Evolutionary conservation across 23 red algal species (phyloP).

Genomic region (Gracilaria caudata): DNA sequence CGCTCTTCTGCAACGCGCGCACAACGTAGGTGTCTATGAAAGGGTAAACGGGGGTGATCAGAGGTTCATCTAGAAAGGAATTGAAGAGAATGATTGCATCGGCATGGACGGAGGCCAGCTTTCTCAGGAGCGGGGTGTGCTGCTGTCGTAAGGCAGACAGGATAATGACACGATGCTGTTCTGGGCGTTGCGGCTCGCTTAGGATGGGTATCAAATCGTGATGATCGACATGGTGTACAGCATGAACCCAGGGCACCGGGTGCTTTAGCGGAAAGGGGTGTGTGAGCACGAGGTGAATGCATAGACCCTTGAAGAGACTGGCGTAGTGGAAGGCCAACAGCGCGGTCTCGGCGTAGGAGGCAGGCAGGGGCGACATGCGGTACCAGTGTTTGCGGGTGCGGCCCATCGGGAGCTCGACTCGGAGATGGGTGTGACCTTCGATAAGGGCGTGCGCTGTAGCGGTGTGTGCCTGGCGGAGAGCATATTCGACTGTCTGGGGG

Average conservation of each 20-base stretch:
- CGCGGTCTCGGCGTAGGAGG: constrained; percentile 28
- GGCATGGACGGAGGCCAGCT: constrained; percentile 3
- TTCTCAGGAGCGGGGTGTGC: background rate
- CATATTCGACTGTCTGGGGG: constrained; percentile 73
- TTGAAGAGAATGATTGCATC: constrained; percentile 56
- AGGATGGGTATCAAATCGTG: background rate
- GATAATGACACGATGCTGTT: constrained; percentile 22
- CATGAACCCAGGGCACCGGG: constrained; percentile 27
- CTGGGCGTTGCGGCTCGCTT: background rate
- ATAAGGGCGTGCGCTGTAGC: constrained; percentile 15
- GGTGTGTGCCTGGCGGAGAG: constrained; percentile 24
- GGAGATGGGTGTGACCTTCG: constrained; percentile 23
- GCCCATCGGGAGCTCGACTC: constrained; percentile 73
- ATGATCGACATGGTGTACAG: constrained; percentile 5
- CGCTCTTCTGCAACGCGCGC: constrained; percentile 57
- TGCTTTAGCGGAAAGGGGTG: constrained; percentile 7
- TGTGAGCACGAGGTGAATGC: constrained; percentile 31
- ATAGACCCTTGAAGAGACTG: constrained; percentile 43
- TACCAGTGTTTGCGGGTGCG: constrained; percentile 77
- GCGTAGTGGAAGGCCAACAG: constrained; percentile 68
- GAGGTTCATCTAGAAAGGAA: constrained; percentile 59
- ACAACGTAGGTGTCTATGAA: constrained; percentile 45
- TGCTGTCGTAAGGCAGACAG: background rate
- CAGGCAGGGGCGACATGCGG: constrained; percentile 51
- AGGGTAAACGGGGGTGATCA: background rate